Evolutionary conservation across 768 basidiomycete species (phyloP), one percentile per base, ranked within the genome.

Genomic region (Naganishia onofrii): DNA sequence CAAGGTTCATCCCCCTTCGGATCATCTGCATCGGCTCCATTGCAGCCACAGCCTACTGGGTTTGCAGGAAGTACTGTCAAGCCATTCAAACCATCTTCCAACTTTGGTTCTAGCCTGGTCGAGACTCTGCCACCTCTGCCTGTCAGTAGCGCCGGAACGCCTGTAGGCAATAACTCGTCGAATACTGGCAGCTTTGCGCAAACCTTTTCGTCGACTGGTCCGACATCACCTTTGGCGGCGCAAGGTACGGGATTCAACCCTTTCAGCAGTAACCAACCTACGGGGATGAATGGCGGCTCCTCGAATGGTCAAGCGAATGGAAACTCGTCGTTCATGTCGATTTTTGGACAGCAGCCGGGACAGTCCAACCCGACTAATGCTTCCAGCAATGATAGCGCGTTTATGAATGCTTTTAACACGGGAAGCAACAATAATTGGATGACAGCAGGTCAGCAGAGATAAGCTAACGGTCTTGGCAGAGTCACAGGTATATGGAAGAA

Each of bases 31-130:
- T 83, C 83, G 5, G 76, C 80, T 80, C 28, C 73, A 28, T 71
- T 85, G 3, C 83, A 83, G 69, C 81, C 84, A 12, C 86, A 87
- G 72, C 74, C 79, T 42, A 87, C 86, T 0, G 86, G 86, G 4
- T 83, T 83, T 72, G 83, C 84, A 29, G 88, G 88, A 6, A 77
- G 76, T 32, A 72, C 70, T 12, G 78, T 91, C 73, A 91, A 89
- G 77, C 86, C 89, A 7, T 93, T 93, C 84, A 91, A 91, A 76
- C 91, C 91, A 2, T 85, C 88, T 2, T 89, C 88, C 1, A 88
- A 86, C 51, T 93, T 93, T 76, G 91, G 91, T 34, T 87, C 89
- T 38, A 86, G 87, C 19, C 78, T 93, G 48, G 75, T 93, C 2
- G 89, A 89, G 63, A 85, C 87, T 2, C 81, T 93, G 29, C 92